phyloP scores from a whole-genome alignment of 495 filamentous ascomycete species.

The Penicillium simplicissimum region DNA sequence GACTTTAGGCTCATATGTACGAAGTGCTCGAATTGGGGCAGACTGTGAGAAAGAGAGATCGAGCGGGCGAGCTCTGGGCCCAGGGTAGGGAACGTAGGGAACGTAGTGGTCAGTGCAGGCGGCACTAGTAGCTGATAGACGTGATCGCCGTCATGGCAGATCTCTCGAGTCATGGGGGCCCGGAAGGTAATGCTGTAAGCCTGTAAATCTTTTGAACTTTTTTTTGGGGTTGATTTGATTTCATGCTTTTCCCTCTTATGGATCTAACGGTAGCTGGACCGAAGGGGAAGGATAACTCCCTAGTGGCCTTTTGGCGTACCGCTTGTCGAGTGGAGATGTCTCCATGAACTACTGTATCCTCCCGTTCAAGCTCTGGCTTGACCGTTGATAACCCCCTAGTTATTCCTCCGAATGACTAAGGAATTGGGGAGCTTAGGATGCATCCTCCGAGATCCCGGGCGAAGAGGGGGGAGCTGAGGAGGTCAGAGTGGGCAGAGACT shows the following conservation, averaged over 20 bases:
- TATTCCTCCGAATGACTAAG: not conserved
- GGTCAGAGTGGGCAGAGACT: not conserved
- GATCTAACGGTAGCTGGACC: slow-evolving; percentile 3
- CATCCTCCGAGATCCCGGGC: not conserved
- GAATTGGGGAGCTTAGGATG: no score
- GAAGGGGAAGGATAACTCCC: not conserved
- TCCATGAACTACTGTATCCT: not conserved
- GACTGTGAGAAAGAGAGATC: slow-evolving; percentile 16
- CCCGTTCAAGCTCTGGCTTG: not conserved
- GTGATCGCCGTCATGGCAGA: slow-evolving; percentile 46
- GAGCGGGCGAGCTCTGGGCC: slow-evolving; percentile 22
- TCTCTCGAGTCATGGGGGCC: slow-evolving; percentile 23
- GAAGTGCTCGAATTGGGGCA: not conserved
- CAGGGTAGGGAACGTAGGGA: slow-evolving; percentile 22
- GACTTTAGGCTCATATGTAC: slow-evolving; percentile 28
- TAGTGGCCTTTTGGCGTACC: not conserved
- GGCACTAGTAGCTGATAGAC: slow-evolving; percentile 46
- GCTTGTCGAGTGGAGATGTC: not conserved
- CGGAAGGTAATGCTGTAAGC: not conserved
- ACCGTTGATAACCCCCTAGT: not conserved
- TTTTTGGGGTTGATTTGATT: slow-evolving; percentile 12
- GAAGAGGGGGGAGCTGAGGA: not conserved
- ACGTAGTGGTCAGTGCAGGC: slow-evolving; percentile 43
- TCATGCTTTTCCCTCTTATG: not conserved
- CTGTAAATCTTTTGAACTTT: not conserved